Evolutionary conservation across 1,284 basidiomycete genomes (phyloP), one percentile per base, ranked within the genome.

Genomic region (Stereum hirsutum): DNA sequence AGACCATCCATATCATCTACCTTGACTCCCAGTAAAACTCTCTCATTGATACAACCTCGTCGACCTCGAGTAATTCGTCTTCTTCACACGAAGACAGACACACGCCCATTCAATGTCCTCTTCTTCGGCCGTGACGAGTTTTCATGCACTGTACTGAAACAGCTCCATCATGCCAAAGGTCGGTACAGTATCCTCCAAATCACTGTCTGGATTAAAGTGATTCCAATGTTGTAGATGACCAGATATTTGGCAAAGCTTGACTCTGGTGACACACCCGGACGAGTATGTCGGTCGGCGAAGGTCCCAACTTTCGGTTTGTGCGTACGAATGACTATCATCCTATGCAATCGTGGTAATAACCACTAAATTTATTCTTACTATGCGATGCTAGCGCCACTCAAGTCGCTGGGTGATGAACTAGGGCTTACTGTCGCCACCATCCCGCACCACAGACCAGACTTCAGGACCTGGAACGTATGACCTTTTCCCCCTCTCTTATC

Each of bases 121-220:
- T 85, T 83, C 57, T 67, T 84, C 51, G 83, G 82, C 40, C 74
- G 80, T n/a, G 82, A 85, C 55, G 72, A 79, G 48, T 86, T 86
- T 57, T 86, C 82, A 1, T 81, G 78, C 52, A 53, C 62, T 11
- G 75, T 84, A 1, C 61, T 87, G 21, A 53, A 70, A 30, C 63
- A 74, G 44, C 56, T 86, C 2, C 61, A 76, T 47, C 52, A 59
- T 26, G 72, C 74, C 5, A 49, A 56, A 57, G 78, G 78, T 77
- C 31, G 19, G 61, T 57, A 11, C 19, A 14, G 8, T 19, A 27
- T 25, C 34, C 10, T 15, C 19, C 39, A 6, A 39, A 7, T 26
- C 37, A 10, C 42, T 43, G 39, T 43, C 44, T 39, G 35, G 52
- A 39, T 15, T 30, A 41, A 24, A 27, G 3, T 21, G 26, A 24